Conservation (phyloP, 305 asterid species). For the Caryopteris hybrid region DNA sequence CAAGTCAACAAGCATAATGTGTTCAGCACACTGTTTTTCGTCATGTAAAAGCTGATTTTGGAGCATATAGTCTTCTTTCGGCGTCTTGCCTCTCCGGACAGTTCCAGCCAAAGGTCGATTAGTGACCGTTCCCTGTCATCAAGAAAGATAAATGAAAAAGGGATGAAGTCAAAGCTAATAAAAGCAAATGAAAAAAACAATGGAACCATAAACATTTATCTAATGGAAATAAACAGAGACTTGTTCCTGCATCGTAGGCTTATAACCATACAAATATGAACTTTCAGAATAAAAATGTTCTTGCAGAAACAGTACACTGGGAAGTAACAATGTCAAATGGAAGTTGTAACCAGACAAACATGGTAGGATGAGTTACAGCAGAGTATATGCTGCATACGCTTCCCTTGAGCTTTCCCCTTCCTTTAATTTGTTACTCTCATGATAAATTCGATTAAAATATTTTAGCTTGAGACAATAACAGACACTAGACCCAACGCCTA, state of each 20-base stretch:
- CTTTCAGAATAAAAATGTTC: background rate
- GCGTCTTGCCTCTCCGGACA: constrained; percentile 86
- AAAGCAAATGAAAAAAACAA: background rate
- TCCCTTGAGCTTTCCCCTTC: background rate
- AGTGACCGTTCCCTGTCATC: constrained; percentile 60
- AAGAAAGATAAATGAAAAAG: constrained; percentile 6
- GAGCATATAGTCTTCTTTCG: constrained; percentile 81
- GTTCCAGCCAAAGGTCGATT: constrained; percentile 98
- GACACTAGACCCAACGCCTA: background rate
- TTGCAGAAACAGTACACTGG: background rate
- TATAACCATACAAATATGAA: background rate
- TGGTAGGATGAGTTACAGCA: background rate
- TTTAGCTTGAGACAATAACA: background rate
- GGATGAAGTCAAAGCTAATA: constrained; percentile 8
- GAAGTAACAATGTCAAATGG: background rate
- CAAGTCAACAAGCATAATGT: constrained; percentile 97
- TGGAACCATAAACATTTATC: background rate
- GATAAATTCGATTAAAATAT: background rate
- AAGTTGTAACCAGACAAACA: background rate
- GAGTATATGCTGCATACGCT: background rate
- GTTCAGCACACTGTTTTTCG: constrained; percentile 94
- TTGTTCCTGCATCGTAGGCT: background rate
- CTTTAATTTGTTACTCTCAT: background rate
- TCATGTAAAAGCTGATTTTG: constrained; percentile 85
- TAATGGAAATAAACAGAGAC: background rate